Evolutionary conservation across 208 protist genomes (phyloP).

Genomic region (Leishmania braziliensis): DNA sequence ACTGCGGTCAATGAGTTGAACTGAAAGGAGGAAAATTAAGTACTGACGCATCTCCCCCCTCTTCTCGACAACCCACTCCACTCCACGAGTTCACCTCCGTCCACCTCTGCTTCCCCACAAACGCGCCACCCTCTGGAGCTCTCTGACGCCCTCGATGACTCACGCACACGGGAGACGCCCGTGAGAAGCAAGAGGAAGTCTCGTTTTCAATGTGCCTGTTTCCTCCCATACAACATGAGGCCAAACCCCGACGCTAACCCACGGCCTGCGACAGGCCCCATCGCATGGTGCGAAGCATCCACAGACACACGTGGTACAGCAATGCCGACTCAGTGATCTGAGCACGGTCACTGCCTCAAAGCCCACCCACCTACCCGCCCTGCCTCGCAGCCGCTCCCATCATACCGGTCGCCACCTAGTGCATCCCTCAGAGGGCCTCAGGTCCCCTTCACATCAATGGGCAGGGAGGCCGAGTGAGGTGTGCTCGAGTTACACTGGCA

Average conservation of each 20-base stretch:
- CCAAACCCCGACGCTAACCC: not conserved
- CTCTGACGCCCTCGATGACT: not conserved
- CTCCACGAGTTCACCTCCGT: not conserved
- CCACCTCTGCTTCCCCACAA: not conserved
- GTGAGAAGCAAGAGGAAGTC: not conserved
- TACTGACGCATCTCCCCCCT: not conserved
- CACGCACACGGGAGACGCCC: not conserved
- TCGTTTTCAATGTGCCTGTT: rapidly evolving
- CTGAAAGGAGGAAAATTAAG: not conserved
- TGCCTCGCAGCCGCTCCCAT: not conserved
- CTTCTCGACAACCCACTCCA: not conserved
- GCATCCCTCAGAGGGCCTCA: not conserved
- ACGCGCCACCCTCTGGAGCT: no score
- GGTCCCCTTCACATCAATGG: not conserved
- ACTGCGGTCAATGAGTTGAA: not conserved
- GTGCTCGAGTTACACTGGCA: not conserved
- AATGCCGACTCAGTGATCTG: not conserved
- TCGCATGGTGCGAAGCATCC: not conserved
- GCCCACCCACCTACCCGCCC: not conserved
- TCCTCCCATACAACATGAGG: not conserved
- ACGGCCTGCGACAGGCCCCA: not conserved
- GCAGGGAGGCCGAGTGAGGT: not conserved
- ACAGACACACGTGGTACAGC: not conserved
- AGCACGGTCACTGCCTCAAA: not conserved
- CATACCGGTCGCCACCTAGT: not conserved